Evolutionary conservation across 2,329 filamentous ascomycete species (phyloP), one percentile per base, ranked within the genome.

Genomic region (Exophiala calicioides): DNA sequence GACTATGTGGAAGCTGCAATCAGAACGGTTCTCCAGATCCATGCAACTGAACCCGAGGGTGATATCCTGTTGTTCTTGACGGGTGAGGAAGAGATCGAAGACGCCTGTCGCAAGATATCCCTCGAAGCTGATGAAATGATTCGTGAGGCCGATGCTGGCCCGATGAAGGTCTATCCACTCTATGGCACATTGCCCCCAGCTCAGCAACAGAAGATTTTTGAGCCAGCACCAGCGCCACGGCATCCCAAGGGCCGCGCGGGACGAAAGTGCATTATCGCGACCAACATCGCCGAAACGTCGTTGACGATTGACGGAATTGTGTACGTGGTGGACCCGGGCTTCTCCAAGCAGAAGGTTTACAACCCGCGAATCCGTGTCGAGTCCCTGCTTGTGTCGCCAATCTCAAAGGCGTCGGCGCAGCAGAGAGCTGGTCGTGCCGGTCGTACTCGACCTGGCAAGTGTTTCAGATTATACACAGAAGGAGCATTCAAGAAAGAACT

Each of bases 291-390:
- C 33, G 93, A 98, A 74, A 98, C 93, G 0, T 91, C 86, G 62
- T 81, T 98, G 69, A 98, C 93, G 35, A 98, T 98, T 52, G 93
- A 98, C 64, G 93, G 93, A 65, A 98, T 98, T 55, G 93, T 98
- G 26, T 98, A 96, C 63, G 93, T 98, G 24, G 91, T 98, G n/a
- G 93, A 98, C 63, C 91, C 93, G 2, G 93, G 93, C 26, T 98
- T 98, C 75, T 95, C 90, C 73, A 98, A 98, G 74, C 93, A 98
- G 64, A 98, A 97, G 71, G 93, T 97, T 54, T 98, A 97, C 76
- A 97, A 98, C 68, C 91, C 93, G 16, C 84, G 93, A 52, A 94
- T 95, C 60, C 84, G 93, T 68, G 90, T 98, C 56, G 93, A 98
- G 71, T 97, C 93, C 1, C 79, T 98, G 5, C 77, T 98, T n/a